Percentiles rank a stretch among this genome's conserved stretches.
Conservation (phyloP, 768 basidiomycete species). For the Lactarius psammicola region DNA sequence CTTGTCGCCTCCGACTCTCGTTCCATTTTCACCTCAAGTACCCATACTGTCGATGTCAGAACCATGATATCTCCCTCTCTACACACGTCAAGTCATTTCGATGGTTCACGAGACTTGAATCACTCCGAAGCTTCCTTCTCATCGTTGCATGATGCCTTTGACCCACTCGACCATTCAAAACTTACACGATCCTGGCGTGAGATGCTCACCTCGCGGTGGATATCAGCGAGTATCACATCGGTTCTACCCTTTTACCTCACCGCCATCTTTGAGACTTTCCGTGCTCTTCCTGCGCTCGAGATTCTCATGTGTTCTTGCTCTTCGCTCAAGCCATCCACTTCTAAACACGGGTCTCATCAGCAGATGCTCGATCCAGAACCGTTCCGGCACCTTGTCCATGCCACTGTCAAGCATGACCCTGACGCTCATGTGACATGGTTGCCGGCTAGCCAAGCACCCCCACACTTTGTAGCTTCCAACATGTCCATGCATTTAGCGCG, state of each 20-base stretch:
- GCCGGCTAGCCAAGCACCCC: constrained; percentile 26
- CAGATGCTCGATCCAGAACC: constrained; percentile 25
- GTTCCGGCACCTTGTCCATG: constrained; percentile 24
- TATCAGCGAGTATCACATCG: constrained; percentile 24
- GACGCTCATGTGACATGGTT: constrained; percentile 14
- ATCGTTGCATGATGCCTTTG: constrained; percentile 3
- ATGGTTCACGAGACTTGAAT: background rate
- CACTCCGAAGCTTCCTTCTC: background rate
- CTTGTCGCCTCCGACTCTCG: background rate
- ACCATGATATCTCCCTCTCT: background rate
- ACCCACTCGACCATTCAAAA: constrained; percentile 27
- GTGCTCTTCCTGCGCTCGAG: constrained; percentile 27
- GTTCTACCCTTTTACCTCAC: constrained; percentile 28
- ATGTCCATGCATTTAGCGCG: constrained; percentile 66
- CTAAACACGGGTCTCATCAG: background rate
- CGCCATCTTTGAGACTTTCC: constrained; percentile 23
- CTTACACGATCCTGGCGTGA: constrained; percentile 27
- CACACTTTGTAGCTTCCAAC: constrained; percentile 43
- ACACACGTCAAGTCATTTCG: background rate
- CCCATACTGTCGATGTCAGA: background rate
- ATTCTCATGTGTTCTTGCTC: constrained; percentile 15
- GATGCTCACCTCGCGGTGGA: constrained; percentile 26
- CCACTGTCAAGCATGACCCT: constrained; percentile 20
- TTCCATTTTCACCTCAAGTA: background rate
- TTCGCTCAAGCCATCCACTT: background rate